Conservation (phyloP, 2,329 filamentous ascomycete species). For the Aspergillus hiratsukae region DNA sequence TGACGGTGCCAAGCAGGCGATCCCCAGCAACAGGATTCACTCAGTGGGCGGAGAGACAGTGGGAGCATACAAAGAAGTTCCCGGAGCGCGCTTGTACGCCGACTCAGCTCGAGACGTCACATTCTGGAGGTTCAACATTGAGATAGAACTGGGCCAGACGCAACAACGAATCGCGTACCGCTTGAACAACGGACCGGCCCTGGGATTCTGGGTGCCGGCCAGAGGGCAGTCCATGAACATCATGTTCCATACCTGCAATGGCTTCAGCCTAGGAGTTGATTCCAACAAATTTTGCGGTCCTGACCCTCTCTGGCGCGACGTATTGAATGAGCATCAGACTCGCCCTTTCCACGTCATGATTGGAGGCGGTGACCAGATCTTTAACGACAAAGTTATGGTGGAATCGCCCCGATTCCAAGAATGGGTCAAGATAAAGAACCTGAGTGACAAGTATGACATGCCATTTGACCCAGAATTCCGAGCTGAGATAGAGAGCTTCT, state of each 20-base stretch:
- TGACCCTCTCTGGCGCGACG: conserved; percentile 94
- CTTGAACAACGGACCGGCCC: conserved; percentile 84
- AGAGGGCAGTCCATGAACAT: conserved; percentile 88
- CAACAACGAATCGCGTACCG: conserved; percentile 91
- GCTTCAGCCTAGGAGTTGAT: conserved; percentile 78
- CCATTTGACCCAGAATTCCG: conserved; percentile 79
- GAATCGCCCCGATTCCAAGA: conserved; percentile 72
- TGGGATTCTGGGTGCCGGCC: conserved; percentile 92
- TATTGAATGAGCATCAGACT: conserved; percentile 85
- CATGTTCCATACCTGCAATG: conserved; percentile 98
- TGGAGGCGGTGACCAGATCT: conserved; percentile 93
- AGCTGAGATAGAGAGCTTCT: conserved; percentile 81
- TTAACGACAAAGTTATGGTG: conserved; percentile 79
- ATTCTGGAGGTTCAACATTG: conserved; percentile 96
- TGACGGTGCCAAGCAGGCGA: conserved; percentile 35
- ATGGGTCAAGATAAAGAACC: conserved; percentile 79
- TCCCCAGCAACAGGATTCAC: conserved; percentile 45
- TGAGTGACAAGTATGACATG: conserved; percentile 70
- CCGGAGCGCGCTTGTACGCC: conserved; percentile 74
- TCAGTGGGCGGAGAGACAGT: conserved; percentile 69
- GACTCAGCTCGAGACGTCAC: conserved; percentile 83
- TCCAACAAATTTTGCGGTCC: conserved; percentile 80
- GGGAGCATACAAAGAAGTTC: conserved; percentile 76
- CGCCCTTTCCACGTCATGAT: conserved; percentile 97
- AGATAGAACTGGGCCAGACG: conserved; percentile 73